Base-by-base conservation (phyloP, 1,284 basidiomycete species). In the Ustanciosporium gigantosporum region DNA sequence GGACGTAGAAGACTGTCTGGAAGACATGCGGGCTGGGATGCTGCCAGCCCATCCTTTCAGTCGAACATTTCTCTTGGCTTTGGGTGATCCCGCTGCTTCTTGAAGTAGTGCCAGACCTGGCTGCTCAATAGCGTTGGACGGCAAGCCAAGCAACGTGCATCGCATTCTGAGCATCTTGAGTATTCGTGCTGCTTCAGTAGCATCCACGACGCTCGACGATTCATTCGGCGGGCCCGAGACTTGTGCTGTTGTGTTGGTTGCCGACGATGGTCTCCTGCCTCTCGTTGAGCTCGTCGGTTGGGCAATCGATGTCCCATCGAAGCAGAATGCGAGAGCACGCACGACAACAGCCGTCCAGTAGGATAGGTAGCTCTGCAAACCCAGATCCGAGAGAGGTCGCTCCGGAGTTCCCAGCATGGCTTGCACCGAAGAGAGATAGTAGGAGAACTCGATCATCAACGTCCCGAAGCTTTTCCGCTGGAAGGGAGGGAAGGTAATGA, bases 371-470 rank as follows among this genome's bases (percentile, higher is more conserved):
- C 90, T 90, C 51, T 89, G 85, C 14, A 93, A 82, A 3, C 95
- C 94, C 11, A 97, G 84, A 64, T 93, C 91, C 0, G 92, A 96
- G 1, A 98, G 81, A 0, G 94, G 94, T 5, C 94, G 85, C 80
- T 98, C 94, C 0, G 95, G 94, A 3, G 92, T 94, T 6, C 94
- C 94, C 2, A 89, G 82, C 62, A 86, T 87, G 2, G 85, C 84
- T n/a, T 83, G 82, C 35, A 84, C 84, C 36, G 87, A 84, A 4
- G 91, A 95, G 5, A 97, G 81, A 72, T 93, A 90, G 76, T 98
- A 97, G 76, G 93, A 96, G 82, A 97, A 96, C 81, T 99, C 94
- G 72, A 98, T 97, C 83, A 98, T 84, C 29, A 98, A 84, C 81
- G 91, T 93, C 3, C 93, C 94, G 72, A 89, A 97, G 6, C 91